Base-by-base conservation (phyloP, 2,329 filamentous ascomycete genomes). In the Phialophora macrospora region DNA sequence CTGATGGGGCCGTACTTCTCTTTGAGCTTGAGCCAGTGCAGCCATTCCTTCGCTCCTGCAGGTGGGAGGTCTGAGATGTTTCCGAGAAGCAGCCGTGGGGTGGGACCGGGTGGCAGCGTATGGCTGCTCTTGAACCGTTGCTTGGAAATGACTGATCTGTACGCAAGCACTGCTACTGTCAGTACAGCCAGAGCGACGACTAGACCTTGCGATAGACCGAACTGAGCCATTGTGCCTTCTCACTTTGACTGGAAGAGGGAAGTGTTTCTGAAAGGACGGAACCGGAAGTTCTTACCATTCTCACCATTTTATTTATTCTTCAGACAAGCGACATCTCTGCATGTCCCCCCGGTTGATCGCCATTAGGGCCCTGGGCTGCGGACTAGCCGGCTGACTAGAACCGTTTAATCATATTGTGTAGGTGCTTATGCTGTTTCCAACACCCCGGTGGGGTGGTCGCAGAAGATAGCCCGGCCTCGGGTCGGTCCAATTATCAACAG, bases 91-190 rank as follows among this genome's bases (percentile, higher is more conserved):
- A 82, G 82, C 6, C 81, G 71, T 0, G 77, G 77, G 44, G 76
- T 82, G 0, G 84, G 84, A 0, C 84, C 84, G 1, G 84, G 84
- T 0, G 83, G 84, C 0, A 83, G 72, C 1, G 75, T 72, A 54
- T 54, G 32, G 30, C 24, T 41, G 58, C 7, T 14, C 8, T 60
- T 51, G 20, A 14, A 17, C 9, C 34, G 46, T 28, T 20, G 30
- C 12, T 30, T 52, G 12, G 24, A 20, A 17, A 28, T 12, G n/a
- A 34, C 24, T 4, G n/a, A 22, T 44, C 26, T 41, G 58, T 60
- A 60, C 11, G 22, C 58, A 30, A 60, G 28, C 6, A 52, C n/a
- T 34, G 24, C 46, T 28, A 60, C 26, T 34, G 48, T 30, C 20
- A 54, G 22, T 6, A 52, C 7, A 30, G 28, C 30, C 17, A 41